These are phyloP conservation scores for Chytriomyces sp. DNA, from an alignment of 192 early-diverging fungal genomes.

Conservation along the genomic window DNA sequence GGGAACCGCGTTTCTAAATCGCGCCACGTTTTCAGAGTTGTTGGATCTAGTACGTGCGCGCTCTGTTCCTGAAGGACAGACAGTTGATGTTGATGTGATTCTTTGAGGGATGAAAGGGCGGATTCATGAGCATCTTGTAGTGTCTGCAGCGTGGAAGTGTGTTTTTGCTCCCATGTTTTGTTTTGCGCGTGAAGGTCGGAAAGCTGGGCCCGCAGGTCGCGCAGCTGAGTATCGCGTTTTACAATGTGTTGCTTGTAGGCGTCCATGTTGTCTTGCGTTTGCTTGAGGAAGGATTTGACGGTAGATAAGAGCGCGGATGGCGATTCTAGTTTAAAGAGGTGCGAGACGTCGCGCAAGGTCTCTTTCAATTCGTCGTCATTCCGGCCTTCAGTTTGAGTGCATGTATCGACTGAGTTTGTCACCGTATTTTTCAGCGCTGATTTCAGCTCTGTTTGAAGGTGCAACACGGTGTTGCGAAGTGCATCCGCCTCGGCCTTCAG, in stretches of 20 bases:
- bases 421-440: too few relatives aligned
- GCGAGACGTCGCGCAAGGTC: too few relatives aligned
- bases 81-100: conserved; percentile 9
- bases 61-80: neutral
- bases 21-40: neutral
- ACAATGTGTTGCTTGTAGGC: neutral
- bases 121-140: conserved; percentile 5
- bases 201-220: neutral
- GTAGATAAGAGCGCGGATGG: neutral
- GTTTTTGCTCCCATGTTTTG: neutral
- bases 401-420: neutral
- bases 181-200: neutral
- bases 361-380: too few relatives aligned
- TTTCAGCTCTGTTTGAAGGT: too few relatives aligned
- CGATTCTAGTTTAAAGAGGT: neutral
- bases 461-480: neutral
- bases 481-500: neutral
- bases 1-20: conserved; percentile 14
- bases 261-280: neutral
- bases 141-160: neutral
- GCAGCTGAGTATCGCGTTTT: neutral
- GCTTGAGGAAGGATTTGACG: too few relatives aligned
- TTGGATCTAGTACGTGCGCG: neutral
- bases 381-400: too few relatives aligned
- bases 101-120: neutral